Evolutionary conservation across 73 alveolate genomes (phyloP).

Genomic region (Paramecium sonneborni): DNA sequence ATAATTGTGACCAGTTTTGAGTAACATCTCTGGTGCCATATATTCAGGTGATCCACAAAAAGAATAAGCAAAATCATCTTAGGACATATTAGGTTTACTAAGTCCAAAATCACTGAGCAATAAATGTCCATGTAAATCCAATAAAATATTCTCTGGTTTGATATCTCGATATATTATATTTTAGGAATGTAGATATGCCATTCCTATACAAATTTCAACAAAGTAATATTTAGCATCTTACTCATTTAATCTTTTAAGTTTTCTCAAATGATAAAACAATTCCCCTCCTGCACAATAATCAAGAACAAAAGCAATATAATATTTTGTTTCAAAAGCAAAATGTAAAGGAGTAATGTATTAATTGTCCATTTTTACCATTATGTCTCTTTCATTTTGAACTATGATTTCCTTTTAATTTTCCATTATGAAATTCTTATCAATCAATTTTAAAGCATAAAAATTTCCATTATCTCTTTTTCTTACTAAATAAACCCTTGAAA

Average conservation of each 20-base stretch:
- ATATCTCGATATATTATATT: conserved; percentile 71
- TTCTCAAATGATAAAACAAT: conserved; percentile 73
- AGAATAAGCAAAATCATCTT: conserved; percentile 64
- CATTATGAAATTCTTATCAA: conserved; percentile 58
- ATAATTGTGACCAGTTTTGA: conserved; percentile 67
- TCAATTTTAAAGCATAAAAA: conserved; percentile 79
- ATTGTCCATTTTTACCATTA: conserved; percentile 52
- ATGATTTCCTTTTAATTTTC: conserved; percentile 55
- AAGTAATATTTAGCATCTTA: conserved; percentile 72
- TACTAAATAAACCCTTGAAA: conserved; percentile 77
- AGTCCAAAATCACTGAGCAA: conserved; percentile 74
- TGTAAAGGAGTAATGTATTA: conserved; percentile 38
- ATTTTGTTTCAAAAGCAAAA: conserved; percentile 59
- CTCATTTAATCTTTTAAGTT: conserved; percentile 72
- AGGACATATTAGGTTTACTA: conserved; percentile 61
- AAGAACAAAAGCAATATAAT: conserved; percentile 54
- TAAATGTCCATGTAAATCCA: conserved; percentile 74
- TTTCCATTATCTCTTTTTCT: conserved; percentile 80
- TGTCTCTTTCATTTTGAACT: conserved; percentile 56
- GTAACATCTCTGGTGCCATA: conserved; percentile 77
- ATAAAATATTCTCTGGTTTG: conserved; percentile 80
- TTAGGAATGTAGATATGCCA: conserved; percentile 74
- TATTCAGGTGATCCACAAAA: conserved; percentile 84
- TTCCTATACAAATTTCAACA: conserved; percentile 71
- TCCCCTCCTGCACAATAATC: conserved; percentile 66